Base-by-base conservation (phyloP, 768 basidiomycete genomes). In the Rhodotorula graminis region DNA sequence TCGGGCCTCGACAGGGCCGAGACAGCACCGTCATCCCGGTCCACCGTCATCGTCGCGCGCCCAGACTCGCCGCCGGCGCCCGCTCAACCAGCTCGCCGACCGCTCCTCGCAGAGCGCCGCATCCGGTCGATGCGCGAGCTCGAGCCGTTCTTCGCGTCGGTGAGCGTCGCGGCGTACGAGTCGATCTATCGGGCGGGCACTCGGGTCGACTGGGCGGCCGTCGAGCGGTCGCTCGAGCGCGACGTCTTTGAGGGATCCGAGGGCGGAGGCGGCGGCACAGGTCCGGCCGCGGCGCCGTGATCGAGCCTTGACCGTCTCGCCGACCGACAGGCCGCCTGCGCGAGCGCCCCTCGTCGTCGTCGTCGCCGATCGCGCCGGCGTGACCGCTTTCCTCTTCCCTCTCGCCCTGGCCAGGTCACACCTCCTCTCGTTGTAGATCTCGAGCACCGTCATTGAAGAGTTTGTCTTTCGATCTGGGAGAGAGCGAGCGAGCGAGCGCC, bases 81-180 rank as follows among this genome's bases (percentile, higher is more conserved):
- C 31, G 42, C 14, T 46, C 37, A 11, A 6, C 4, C 55, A 0
- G 64, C 63, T 0, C 89, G 93, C 15, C 85, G 87, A 61, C 93
- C 94, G 5, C 83, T 93, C 71, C 83, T 98, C 65, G 84, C 84
- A 44, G 80, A 83, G 6, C 64, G 65, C 5, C 64, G 65, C 8
- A 55, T 75, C 57, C 2, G 40, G n/a, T 56, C 64, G 12, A 72
- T 74, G 47, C 23, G 33, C 10, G 88, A 90, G 73, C 83, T 99
- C 37, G 85, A 88, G n/a, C 86, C 89, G 1, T 99, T 99, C 84
- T 93, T 98, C 81, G 88, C 92, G 2, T 86, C 88, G 68, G 88
- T 93, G 62, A 95, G 93, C 81, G 87, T 95, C 63, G 84, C 88
- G 10, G 89, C 90, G 18, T 98, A 93, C 79, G 93, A 98, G 82